Evolutionary conservation across 495 filamentous ascomycete genomes (phyloP), one percentile per base, ranked within the genome.

Genomic region (Tuber indicum): DNA sequence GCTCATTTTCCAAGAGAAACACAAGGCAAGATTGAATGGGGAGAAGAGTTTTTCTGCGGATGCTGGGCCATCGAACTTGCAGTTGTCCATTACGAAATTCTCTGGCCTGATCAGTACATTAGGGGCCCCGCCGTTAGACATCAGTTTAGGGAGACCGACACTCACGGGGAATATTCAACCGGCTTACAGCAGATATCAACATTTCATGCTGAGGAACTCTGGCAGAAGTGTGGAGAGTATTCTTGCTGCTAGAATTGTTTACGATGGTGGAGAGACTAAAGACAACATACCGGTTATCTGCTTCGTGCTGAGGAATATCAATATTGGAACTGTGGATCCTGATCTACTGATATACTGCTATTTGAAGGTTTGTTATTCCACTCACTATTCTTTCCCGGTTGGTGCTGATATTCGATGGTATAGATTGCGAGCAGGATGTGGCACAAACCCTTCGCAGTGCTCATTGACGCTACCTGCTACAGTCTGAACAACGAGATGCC

Each of bases 141-240:
- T 91, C 23, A 89, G 88, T 17, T 89, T 89, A 86, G 90, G 90
- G 73, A 86, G 88, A 72, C 90, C 89, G 71, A 86, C 88, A 52
- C 87, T 90, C 39, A 86, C 88, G 21, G 82, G 86, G 6, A 91
- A 90, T 79, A 88, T 81, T 32, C 89, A 89, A 41, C 87, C 88
- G 5, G 85, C 86, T 23, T 91, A 91, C 81, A 90, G 89, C 19
- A 86, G 90, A 72, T 91, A 91, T 81, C 90, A 91, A 80, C 86
- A 91, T 78, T 91, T 91, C 77, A 91, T 91, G 90, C 85, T 91
- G 47, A 87, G 86, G 45, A 90, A 91, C 77, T 89, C 89, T 46
- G 89, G 89, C 73, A 86, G 89, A 36, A 88, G 87, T 78, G 88
- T 88, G 12, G 89, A 91, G 75, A 89, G 87, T 72, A 88, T 88